Conservation (phyloP, 805 yeast species). For the Cyberlindnera veronae region DNA sequence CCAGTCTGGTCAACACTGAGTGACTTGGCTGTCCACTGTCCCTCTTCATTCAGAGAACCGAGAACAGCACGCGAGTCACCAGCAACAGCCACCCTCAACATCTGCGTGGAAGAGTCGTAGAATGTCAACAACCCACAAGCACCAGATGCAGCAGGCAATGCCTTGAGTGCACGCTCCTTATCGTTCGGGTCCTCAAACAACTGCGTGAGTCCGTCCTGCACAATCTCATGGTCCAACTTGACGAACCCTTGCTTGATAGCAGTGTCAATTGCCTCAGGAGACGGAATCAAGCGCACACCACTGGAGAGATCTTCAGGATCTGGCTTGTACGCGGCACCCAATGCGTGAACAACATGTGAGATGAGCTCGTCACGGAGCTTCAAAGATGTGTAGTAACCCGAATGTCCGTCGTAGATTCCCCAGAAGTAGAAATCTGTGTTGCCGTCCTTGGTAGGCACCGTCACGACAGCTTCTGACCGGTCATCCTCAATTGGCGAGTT, state of each 20-base stretch:
- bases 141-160: slow-evolving; percentile 93
- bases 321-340: slow-evolving; percentile 61
- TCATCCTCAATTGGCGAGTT: slow-evolving; percentile 96
- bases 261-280: slow-evolving; percentile 65
- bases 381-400: slow-evolving; percentile 93
- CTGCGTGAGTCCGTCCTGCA: slow-evolving; percentile 65
- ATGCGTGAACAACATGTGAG: slow-evolving; percentile 69
- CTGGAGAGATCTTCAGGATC: slow-evolving; percentile 39
- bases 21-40: slow-evolving; percentile 84
- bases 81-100: slow-evolving; percentile 86
- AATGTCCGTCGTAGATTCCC: slow-evolving; percentile 96
- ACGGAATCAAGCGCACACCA: slow-evolving; percentile 53
- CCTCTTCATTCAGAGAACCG: slow-evolving; percentile 62
- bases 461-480: slow-evolving; percentile 76
- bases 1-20: slow-evolving; percentile 93
- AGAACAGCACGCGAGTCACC: slow-evolving; percentile 94
- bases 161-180: slow-evolving; percentile 49
- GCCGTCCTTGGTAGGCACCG: slow-evolving; percentile 51
- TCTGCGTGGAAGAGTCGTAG: slow-evolving; percentile 71
- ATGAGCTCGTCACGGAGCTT: slow-evolving; percentile 78
- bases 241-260: slow-evolving; percentile 81
- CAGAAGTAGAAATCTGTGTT: slow-evolving; percentile 86
- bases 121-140: slow-evolving; percentile 88
- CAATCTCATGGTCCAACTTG: slow-evolving; percentile 82
- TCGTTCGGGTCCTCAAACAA: slow-evolving; percentile 65